Percentiles rank a stretch among this genome's conserved stretches.
Evolutionary conservation across 1,139 yeast species (phyloP).

Genomic region (Sugiyamaella novakii): DNA sequence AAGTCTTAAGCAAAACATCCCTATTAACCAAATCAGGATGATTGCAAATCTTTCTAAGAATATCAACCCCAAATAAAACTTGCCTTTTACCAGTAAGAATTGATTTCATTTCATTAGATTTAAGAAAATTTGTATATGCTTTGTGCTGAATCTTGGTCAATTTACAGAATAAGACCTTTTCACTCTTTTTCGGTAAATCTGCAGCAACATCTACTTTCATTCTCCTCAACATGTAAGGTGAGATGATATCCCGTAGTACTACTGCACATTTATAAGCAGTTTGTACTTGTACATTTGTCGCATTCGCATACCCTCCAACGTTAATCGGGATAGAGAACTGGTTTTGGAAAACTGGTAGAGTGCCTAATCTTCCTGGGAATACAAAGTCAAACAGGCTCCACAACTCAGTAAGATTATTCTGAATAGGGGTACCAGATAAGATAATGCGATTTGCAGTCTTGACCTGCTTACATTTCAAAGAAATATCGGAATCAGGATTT

Average conservation of each 20-base stretch:
- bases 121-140: slow-evolving; percentile 70
- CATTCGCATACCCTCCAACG: slow-evolving; percentile 98
- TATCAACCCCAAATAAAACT: slow-evolving; percentile 86
- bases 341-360: slow-evolving; percentile 89
- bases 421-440: slow-evolving; percentile 94
- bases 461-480: slow-evolving; percentile 80
- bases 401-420: slow-evolving; percentile 83
- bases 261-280: slow-evolving; percentile 97
- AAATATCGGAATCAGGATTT: slow-evolving; percentile 89
- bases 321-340: slow-evolving; percentile 93
- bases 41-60: slow-evolving; percentile 86
- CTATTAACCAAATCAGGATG: slow-evolving; percentile 87
- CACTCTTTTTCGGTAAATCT: slow-evolving; percentile 90
- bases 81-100: slow-evolving; percentile 77
- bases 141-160: slow-evolving; percentile 74
- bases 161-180: slow-evolving; percentile 89
- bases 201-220: slow-evolving; percentile 96
- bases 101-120: slow-evolving; percentile 72
- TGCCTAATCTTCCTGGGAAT: slow-evolving; percentile 91
- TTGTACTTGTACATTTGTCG: slow-evolving; percentile 92
- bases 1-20: slow-evolving; percentile 48
- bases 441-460: slow-evolving; percentile 82
- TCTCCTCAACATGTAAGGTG: slow-evolving; percentile 85
- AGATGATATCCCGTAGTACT: slow-evolving; percentile 78
- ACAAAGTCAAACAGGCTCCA: slow-evolving; percentile 97